phyloP scores from a whole-genome alignment of 352 stramenopile species.

The Globisporangium sylvaticum region DNA sequence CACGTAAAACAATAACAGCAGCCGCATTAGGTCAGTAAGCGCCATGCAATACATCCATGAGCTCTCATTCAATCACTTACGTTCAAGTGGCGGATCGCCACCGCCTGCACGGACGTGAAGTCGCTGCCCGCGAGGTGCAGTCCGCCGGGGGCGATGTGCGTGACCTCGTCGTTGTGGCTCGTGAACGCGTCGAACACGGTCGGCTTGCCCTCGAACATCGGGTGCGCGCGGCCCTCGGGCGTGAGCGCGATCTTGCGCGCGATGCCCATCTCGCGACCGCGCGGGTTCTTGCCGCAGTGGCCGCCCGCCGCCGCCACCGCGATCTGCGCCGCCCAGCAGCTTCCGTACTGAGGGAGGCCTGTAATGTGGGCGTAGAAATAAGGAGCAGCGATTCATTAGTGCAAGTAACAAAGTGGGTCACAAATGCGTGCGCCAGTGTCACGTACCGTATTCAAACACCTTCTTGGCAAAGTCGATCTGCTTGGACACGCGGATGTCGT shows the following conservation, averaged over 20 bases:
- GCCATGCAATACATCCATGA: neutral
- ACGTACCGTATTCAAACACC: conserved; percentile 60
- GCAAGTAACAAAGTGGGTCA: too few relatives aligned
- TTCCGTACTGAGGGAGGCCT: conserved; percentile 76
- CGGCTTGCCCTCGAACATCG: conserved; percentile 80
- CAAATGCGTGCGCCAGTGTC: too few relatives aligned
- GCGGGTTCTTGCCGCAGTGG: conserved; percentile 57
- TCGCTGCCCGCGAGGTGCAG: conserved; percentile 57
- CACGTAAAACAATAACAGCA: conserved; percentile 12
- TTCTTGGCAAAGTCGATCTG: conserved; percentile 71
- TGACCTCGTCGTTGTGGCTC: conserved; percentile 82
- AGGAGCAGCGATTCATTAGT: neutral
- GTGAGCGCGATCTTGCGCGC: conserved; percentile 75
- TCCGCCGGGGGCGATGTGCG: conserved; percentile 59
- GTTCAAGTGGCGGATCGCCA: conserved; percentile 69
- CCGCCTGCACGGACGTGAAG: conserved; percentile 70
- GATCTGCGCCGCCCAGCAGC: conserved; percentile 81
- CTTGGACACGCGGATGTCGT: conserved; percentile 59
- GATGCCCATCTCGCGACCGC: conserved; percentile 72
- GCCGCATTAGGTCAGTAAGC: conserved; percentile 3
- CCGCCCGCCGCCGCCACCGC: conserved; percentile 62
- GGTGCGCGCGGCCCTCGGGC: conserved; percentile 66
- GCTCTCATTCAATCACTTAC: conserved; percentile 6
- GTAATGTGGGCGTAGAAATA: neutral
- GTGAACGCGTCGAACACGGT: conserved; percentile 79